These are phyloP conservation scores for Potentilla sterilis DNA, from an alignment of 306 rosid species.

Conservation along the genomic window DNA sequence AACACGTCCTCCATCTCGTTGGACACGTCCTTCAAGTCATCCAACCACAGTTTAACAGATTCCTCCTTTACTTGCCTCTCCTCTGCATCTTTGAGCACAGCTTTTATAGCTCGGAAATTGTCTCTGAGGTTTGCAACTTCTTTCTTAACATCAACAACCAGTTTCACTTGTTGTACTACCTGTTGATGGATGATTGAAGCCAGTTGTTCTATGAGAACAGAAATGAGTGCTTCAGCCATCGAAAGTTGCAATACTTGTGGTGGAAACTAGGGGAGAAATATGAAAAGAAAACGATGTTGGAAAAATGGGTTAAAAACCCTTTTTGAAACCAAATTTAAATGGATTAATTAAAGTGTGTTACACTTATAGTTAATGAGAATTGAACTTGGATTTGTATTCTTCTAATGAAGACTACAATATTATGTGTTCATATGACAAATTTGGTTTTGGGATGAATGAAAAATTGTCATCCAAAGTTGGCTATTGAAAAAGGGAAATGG, in stretches of 20 bases:
- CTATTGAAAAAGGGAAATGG: no score
- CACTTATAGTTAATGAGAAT: no score
- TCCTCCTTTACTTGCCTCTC: constrained; percentile 1
- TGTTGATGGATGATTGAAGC: not conserved
- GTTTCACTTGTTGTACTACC: not conserved
- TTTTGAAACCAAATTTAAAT: no score
- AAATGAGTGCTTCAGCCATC: constrained; percentile 13
- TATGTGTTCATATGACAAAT: no score
- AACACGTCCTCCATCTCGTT: constrained; percentile 15
- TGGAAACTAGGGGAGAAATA: not conserved
- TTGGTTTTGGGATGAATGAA: no score
- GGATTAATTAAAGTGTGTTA: no score
- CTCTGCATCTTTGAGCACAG: constrained; percentile 18
- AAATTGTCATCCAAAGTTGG: no score
- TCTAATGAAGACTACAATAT: no score
- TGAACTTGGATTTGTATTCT: no score
- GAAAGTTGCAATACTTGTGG: not conserved
- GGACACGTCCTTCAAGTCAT: constrained; percentile 3
- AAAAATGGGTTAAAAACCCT: no score
- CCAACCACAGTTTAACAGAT: not conserved
- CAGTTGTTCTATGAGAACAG: constrained; percentile 9
- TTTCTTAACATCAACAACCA: constrained; percentile 3
- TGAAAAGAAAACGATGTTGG: not conserved
- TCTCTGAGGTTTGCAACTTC: not conserved
- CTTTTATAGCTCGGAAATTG: not conserved